phyloP scores from a whole-genome alignment of 345 rosid genomes.

The Angophora floribunda region DNA sequence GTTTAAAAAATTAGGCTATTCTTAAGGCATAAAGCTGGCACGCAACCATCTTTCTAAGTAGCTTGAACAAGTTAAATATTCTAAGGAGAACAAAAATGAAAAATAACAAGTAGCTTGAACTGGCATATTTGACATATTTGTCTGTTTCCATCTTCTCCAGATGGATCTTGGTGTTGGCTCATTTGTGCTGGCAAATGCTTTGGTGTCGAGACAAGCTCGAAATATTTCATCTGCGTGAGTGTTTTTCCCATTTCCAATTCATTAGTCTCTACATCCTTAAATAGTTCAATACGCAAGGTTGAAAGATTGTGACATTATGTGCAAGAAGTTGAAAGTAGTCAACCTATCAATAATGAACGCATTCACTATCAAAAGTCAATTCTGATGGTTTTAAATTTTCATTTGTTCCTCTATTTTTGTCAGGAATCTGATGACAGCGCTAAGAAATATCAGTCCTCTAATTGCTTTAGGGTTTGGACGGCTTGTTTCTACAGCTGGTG shows the following conservation, averaged over 20 bases:
- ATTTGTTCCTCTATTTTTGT: background rate
- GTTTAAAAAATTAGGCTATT: background rate
- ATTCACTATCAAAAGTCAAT: background rate
- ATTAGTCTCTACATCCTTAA: background rate
- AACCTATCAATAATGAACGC: background rate
- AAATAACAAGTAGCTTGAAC: background rate
- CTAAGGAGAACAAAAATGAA: background rate
- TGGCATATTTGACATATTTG: background rate
- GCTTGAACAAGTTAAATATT: background rate
- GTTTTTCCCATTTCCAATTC: background rate
- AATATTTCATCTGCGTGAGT: conserved; percentile 46
- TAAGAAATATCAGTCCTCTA: conserved; percentile 54
- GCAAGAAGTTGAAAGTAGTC: background rate
- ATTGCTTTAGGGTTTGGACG: conserved; percentile 68
- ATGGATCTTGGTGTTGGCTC: conserved; percentile 99
- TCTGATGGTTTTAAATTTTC: background rate
- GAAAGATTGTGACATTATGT: background rate
- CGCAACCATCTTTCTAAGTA: background rate
- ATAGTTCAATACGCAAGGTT: background rate
- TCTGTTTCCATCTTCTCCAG: conserved; percentile 23
- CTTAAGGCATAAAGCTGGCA: background rate
- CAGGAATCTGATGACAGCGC: conserved; percentile 55
- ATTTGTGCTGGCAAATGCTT: conserved; percentile 67
- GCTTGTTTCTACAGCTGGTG: conserved; percentile 55
- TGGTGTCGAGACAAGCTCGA: conserved; percentile 84